Conservation (phyloP, 1,284 basidiomycete species). For the Tylopilus sp. region DNA sequence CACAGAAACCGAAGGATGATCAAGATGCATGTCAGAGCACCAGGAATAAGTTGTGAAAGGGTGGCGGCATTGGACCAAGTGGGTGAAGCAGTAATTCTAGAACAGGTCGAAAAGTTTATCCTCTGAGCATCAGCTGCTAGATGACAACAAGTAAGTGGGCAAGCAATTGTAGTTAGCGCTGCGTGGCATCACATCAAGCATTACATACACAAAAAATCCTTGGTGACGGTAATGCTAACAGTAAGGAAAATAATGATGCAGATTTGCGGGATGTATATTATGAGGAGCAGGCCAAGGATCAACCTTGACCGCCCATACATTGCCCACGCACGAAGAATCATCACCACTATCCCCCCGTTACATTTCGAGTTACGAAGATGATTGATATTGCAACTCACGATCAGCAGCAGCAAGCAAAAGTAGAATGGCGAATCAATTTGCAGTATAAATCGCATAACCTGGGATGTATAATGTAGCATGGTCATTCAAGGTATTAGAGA, state of each 20-base stretch:
- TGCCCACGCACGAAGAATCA: slow-evolving; percentile 14
- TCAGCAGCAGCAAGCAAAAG: slow-evolving; percentile 6
- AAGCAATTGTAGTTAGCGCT: too few relatives aligned
- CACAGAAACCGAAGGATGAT: not conserved
- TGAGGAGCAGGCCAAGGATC: slow-evolving; percentile 1
- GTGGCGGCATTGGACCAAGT: not conserved
- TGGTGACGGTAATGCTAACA: not conserved
- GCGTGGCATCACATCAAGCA: too few relatives aligned
- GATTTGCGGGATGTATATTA: not conserved
- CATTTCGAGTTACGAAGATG: too few relatives aligned
- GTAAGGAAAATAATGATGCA: not conserved
- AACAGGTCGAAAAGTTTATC: too few relatives aligned
- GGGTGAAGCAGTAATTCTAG: not conserved
- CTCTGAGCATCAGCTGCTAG: too few relatives aligned
- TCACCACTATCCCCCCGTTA: slow-evolving; percentile 7
- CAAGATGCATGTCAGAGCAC: not conserved
- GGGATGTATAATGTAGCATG: not conserved
- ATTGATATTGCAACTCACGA: too few relatives aligned
- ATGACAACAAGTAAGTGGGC: too few relatives aligned
- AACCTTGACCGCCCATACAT: too few relatives aligned
- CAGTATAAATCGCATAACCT: not conserved
- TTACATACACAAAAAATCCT: not conserved
- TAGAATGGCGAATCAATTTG: not conserved
- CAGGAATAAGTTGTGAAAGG: not conserved
- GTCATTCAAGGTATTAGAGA: too few relatives aligned